These are phyloP conservation scores for Acorus gramineus DNA, from an alignment of 106 monocot genomes.

Conservation along the genomic window DNA sequence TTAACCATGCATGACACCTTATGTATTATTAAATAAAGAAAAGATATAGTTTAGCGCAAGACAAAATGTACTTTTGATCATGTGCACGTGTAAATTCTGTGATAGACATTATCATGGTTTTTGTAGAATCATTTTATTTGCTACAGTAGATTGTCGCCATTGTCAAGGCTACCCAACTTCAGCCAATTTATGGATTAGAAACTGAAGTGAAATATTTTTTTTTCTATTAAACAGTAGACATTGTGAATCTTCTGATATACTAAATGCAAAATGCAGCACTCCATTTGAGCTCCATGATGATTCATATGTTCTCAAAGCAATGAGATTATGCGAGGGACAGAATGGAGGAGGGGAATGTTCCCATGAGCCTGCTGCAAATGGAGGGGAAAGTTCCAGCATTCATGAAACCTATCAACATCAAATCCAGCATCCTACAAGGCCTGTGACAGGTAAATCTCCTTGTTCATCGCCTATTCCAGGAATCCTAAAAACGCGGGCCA, in stretches of 20 bases:
- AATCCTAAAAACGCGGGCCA: constrained; percentile 67
- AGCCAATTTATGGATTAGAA: too few species aligned
- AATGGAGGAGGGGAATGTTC: constrained; percentile 15
- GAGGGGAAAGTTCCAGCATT: constrained; percentile 38
- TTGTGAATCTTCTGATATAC: background rate
- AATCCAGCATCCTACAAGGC: constrained; percentile 12
- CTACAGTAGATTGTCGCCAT: too few species aligned
- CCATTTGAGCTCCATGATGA: constrained; percentile 95
- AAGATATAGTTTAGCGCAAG: too few species aligned
- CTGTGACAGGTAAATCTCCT: constrained; percentile 25
- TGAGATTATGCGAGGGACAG: constrained; percentile 64
- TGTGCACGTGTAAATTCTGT: too few species aligned
- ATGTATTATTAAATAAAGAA: too few species aligned
- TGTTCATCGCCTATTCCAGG: constrained; percentile 63
- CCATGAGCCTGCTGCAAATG: constrained; percentile 23
- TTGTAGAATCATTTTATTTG: too few species aligned
- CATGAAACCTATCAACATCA: constrained; percentile 20
- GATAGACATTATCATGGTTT: too few species aligned
- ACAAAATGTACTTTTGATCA: too few species aligned
- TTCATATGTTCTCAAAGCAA: constrained; percentile 76
- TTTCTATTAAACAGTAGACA: background rate
- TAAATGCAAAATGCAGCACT: constrained; percentile 44
- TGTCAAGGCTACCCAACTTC: too few species aligned
- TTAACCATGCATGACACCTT: too few species aligned
- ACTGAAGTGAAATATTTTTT: too few species aligned